Conservation (phyloP, 768 basidiomycete species). For the Leucocoprinus birnbaumii region DNA sequence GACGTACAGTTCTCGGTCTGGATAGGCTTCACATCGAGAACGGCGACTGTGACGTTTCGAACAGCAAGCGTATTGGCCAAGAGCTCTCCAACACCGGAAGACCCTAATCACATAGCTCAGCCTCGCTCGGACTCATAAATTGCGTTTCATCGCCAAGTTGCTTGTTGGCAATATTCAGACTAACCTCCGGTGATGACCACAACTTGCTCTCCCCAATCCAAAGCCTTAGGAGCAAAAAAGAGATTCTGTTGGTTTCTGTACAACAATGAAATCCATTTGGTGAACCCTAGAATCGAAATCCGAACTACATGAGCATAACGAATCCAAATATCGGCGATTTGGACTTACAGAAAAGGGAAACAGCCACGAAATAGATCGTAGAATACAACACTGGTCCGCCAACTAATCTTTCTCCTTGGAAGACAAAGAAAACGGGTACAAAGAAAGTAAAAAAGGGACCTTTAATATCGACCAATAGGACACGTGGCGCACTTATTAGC, state of each 20-base stretch:
- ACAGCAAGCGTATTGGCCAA: conserved; percentile 85
- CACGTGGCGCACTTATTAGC: background rate
- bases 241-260: conserved; percentile 75
- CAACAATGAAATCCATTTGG: conserved; percentile 67
- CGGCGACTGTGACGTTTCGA: conserved; percentile 78
- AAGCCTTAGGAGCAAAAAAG: conserved; percentile 52
- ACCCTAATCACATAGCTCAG: conserved; percentile 42
- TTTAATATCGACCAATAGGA: conserved; percentile 23
- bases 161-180: background rate
- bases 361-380: conserved; percentile 49
- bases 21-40: conserved; percentile 81
- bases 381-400: conserved; percentile 52
- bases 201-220: conserved; percentile 89
- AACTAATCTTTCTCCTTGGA: conserved; percentile 56
- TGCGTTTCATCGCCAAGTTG: background rate
- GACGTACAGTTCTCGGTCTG: conserved; percentile 73
- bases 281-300: conserved; percentile 45
- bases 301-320: background rate
- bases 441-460: conserved; percentile 86
- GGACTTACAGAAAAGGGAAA: conserved; percentile 68
- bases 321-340: background rate
- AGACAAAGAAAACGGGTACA: conserved; percentile 74
- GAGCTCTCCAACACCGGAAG: conserved; percentile 87
- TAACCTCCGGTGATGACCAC: conserved; percentile 89
- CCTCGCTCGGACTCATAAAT: too few relatives aligned